A percentile compares a stretch with the other conserved stretches of the same genome.
phyloP scores from a whole-genome alignment of 2,329 filamentous ascomycete genomes.

The Metarhizium album region DNA sequence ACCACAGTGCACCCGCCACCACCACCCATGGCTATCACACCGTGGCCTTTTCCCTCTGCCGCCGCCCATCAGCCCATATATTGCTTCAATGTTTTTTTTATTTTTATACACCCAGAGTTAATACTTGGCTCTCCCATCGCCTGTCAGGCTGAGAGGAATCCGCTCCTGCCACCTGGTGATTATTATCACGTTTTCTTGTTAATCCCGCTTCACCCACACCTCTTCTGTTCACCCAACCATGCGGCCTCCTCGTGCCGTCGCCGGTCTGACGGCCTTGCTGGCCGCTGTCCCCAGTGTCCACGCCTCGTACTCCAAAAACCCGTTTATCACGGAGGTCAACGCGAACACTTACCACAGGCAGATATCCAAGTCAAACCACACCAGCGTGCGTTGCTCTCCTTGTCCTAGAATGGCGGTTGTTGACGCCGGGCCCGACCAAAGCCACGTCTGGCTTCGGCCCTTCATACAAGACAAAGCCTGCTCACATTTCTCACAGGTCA shows the following conservation, averaged over 20 bases:
- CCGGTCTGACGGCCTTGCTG: conserved; percentile 43
- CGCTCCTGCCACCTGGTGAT: background rate
- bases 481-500: conserved; percentile 30
- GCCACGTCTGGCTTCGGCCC: background rate
- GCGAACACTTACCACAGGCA: conserved; percentile 69
- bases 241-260: conserved; percentile 41
- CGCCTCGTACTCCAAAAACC: conserved; percentile 76
- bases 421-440: background rate
- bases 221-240: conserved; percentile 22
- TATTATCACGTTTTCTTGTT: background rate
- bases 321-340: conserved; percentile 75
- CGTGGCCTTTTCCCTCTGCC: conserved; percentile 18
- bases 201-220: background rate
- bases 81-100: background rate
- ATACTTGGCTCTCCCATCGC: background rate
- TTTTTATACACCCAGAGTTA: too few relatives aligned
- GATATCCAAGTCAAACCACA: conserved; percentile 83
- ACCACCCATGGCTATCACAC: conserved; percentile 8
- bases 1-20: background rate
- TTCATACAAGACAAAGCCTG: background rate
- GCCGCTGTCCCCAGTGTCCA: conserved; percentile 54
- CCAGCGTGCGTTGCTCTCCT: conserved; percentile 52
- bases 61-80: conserved; percentile 5
- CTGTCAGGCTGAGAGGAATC: background rate
- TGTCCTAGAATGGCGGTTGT: background rate